Evolutionary conservation across 371 early-diverging fungal genomes (phyloP), one percentile per base, ranked within the genome.

Genomic region (Zychaea mexicana): DNA sequence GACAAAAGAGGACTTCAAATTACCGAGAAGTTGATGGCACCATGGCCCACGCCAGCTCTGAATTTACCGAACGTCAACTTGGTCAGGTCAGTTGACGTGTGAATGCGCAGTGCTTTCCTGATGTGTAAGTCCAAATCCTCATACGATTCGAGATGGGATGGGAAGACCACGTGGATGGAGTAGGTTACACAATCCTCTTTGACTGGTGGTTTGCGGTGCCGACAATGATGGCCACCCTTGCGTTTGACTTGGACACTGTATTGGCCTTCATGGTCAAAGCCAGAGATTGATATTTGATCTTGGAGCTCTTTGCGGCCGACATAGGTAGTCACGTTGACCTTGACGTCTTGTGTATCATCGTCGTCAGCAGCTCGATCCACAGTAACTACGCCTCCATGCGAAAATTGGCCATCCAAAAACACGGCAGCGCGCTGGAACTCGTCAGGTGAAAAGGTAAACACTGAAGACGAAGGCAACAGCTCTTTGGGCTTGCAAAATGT

Each of bases 161-260:
- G 67, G 58, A 67, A 67, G 31, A 49, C 59, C 17, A 67, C 45
- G 26, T 57, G 61, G 26, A 67, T 56, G n/a, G 31, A 42, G 21
- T 58, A 61, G 30, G 52, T 61, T n/a, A 67, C 27, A 52, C 67
- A 67, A 52, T 59, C 28, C 26, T 59, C 55, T 28, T 68, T 63
- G 26, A 19, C 24, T 31, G 54, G 57, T 2, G 63, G 63, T 26
- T 31, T 54, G 28, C 31, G 42, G 28, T 31, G 62, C 27, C n/a
- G 26, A 22, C 28, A 59, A 39, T 47, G 47, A 46, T 64, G 49
- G 12, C 38, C 33, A 19, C 56, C 56, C 36, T 54, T 56, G 26
- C 63, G 63, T 38, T 59, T 64, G 7, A 69, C 65, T 45, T 69
- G 59, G n/a, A 69, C 69, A 32, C 52, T 38, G 27, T 60, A 69